These are phyloP conservation scores for Ceratobasidium sp. DNA, from an alignment of 1,284 basidiomycete genomes.

Conservation along the genomic window DNA sequence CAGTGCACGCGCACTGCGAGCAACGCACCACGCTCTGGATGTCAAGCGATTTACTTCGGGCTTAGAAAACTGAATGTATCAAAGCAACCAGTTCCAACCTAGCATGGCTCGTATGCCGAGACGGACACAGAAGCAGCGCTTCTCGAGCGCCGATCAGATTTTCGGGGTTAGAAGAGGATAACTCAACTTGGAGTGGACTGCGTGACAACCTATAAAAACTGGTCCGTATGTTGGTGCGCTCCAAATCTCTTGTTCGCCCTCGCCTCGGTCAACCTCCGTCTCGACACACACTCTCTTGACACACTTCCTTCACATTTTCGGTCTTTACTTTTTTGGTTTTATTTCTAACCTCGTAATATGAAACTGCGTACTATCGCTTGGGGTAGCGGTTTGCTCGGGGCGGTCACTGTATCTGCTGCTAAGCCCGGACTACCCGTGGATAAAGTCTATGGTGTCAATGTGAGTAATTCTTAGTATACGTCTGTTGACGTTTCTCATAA, in stretches of 20 bases:
- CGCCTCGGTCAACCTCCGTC: too few species aligned
- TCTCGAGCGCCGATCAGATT: too few species aligned
- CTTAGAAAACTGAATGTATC: too few species aligned
- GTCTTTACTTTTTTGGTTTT: not conserved
- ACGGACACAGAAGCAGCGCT: too few species aligned
- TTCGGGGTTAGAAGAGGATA: too few species aligned
- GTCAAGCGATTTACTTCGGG: too few species aligned
- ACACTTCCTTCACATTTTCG: not conserved
- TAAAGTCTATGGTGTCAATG: slow-evolving; percentile 77
- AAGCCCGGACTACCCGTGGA: slow-evolving; percentile 18
- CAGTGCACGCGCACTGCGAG: too few species aligned
- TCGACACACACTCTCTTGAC: not conserved
- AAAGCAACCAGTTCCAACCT: too few species aligned
- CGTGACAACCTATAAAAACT: not conserved
- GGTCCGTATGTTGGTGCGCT: not conserved
- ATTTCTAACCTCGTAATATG: not conserved
- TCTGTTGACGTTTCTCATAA: not conserved
- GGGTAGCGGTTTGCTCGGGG: not conserved
- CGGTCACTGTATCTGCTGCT: not conserved
- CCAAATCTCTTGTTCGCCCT: not conserved
- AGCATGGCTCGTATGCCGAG: too few species aligned
- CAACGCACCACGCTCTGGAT: too few species aligned
- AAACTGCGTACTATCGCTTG: not conserved
- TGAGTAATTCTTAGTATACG: slow-evolving; percentile 4
- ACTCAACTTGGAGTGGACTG: too few species aligned